Evolutionary conservation across 306 rosid species (phyloP).

Genomic region (Chamaecrista fasciculata): DNA sequence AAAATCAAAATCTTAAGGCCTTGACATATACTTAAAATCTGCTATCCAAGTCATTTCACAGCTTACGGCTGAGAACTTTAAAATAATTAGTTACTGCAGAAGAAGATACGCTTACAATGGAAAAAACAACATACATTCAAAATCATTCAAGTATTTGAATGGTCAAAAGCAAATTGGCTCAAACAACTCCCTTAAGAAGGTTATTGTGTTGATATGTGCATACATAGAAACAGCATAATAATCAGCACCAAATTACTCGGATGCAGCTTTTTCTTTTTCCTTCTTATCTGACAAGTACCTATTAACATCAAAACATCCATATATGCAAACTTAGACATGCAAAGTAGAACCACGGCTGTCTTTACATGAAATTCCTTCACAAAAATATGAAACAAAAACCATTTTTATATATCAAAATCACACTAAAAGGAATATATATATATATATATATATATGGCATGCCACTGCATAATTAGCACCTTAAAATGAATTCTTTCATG

Average conservation of each 20-base stretch:
- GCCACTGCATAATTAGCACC: neutral
- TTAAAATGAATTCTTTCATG: neutral
- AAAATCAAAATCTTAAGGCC: neutral
- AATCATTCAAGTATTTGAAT: constrained; percentile 26
- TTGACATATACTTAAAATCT: neutral
- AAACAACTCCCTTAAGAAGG: constrained; percentile 7
- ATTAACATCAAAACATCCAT: constrained; percentile 7
- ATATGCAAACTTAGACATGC: constrained; percentile 2
- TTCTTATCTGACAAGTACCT: constrained; percentile 39
- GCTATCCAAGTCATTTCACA: neutral
- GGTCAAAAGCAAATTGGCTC: constrained; percentile 22
- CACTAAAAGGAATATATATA: neutral
- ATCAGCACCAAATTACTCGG: constrained; percentile 31
- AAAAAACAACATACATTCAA: neutral
- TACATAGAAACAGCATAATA: neutral
- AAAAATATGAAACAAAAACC: neutral
- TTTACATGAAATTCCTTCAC: constrained; percentile 1
- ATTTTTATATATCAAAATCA: neutral
- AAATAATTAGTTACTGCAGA: neutral
- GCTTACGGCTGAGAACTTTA: neutral
- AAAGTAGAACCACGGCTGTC: neutral
- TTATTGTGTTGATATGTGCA: neutral
- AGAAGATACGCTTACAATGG: neutral
- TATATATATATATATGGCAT: too few species aligned
- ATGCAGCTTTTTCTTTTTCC: constrained; percentile 36